Evolutionary conservation across 225 moss, liverwort and hornwort genomes (phyloP).

Genomic region (Takakia lepidozioides): DNA sequence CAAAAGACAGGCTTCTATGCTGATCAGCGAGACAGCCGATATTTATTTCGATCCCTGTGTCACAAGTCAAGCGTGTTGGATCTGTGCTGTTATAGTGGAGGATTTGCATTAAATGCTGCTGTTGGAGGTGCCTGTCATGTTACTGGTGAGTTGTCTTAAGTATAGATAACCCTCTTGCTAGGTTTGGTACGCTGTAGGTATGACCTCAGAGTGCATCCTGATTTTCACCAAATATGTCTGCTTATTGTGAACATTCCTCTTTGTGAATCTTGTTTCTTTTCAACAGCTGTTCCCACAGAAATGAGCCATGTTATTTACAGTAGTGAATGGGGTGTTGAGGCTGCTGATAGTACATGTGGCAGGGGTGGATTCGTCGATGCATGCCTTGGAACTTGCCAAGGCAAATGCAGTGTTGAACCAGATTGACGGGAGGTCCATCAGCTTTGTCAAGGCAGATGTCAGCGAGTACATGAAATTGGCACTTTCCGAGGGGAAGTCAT

Average conservation of each 20-base stretch:
- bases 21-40: constrained; percentile 82
- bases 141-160: constrained; percentile 33
- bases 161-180: background rate
- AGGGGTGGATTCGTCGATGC: constrained; percentile 79
- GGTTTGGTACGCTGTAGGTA: no score
- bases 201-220: no score
- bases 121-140: constrained; percentile 79
- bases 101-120: constrained; percentile 83
- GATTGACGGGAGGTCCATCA: constrained; percentile 32
- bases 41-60: constrained; percentile 56
- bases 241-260: no score
- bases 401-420: constrained; percentile 59
- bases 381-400: constrained; percentile 70
- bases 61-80: constrained; percentile 53
- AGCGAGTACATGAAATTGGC: constrained; percentile 57
- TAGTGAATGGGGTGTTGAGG: no score
- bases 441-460: constrained; percentile 76
- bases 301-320: no score
- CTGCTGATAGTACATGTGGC: no score
- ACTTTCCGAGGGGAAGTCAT: constrained; percentile 37
- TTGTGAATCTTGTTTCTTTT: no score
- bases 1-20: constrained; percentile 97
- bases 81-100: constrained; percentile 94
- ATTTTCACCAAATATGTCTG: no score
- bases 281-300: no score